Evolutionary conservation across 805 yeast genomes (phyloP), one percentile per base, ranked within the genome.

Genomic region (Barnettozyma salicaria): DNA sequence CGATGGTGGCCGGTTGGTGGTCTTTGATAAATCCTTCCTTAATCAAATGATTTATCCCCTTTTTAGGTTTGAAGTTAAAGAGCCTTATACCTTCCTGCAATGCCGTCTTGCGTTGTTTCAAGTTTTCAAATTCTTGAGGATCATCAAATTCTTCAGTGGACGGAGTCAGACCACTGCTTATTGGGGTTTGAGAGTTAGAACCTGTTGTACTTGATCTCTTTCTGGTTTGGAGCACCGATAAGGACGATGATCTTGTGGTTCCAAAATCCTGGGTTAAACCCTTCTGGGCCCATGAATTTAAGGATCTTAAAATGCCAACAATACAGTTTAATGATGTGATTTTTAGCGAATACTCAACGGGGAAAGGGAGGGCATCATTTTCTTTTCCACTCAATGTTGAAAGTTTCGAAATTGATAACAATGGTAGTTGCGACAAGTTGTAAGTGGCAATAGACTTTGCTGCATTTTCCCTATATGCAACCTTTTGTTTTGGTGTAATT

Each of bases 261-360:
- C 29, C 32, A 22, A 23, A 33, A 13, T 46, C 55, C 25, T 59
- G 59, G 14, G 64, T 57, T 26, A 70, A 42, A 1, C 78, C 78
- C 40, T 80, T 76, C 43, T 84, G 94, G 10, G 95, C 84, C 96
- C 97, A 89, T 2, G 86, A 70, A 50, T 83, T 72, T 30, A 92
- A 67, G 0, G 96, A 85, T 49, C 86, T 67, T 50, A 94, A 67
- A 32, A 88, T 80, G 3, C 88, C 83, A 11, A 90, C 92, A 29
- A 88, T 70, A 43, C 90, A 80, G 34, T 76, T 78, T 40, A 94
- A 68, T 0, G 97, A 76, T 1, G 78, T 74, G 72, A 88, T 77
- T 50, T 89, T 88, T 56, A 90, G 65, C 2, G 89, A 86, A 56
- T 81, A 89, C 43, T 86, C 96, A 22, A 81, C 64, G 4, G 96